Percentiles rank a stretch among this genome's conserved stretches.
Conservation (phyloP, 192 early-diverging fungal species). For the Allomyces macrogynus region DNA sequence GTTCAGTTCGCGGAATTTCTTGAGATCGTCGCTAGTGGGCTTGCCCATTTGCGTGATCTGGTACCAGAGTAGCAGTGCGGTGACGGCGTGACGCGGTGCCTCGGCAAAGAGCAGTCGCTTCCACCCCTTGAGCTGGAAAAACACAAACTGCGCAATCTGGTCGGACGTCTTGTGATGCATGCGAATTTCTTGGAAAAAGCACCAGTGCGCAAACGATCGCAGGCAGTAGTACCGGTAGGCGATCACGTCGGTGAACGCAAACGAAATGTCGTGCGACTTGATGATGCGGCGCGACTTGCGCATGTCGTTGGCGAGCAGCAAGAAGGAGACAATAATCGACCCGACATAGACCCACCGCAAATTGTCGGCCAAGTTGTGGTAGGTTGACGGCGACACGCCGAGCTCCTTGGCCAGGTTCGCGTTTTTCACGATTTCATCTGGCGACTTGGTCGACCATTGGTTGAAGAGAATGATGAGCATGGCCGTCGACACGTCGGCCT, state of each 20-base stretch:
- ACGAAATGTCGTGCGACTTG: constrained; percentile 45
- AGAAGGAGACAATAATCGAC: constrained; percentile 45
- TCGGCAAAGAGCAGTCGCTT: constrained; percentile 67
- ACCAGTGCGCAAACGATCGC: constrained; percentile 55
- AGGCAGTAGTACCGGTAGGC: constrained; percentile 56
- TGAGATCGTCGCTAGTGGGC: constrained; percentile 5
- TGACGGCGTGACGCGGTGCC: constrained; percentile 58
- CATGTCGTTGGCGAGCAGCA: constrained; percentile 45
- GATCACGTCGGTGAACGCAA: constrained; percentile 48
- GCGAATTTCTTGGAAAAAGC: constrained; percentile 55
- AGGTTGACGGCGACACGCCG: constrained; percentile 12
- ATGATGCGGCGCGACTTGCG: constrained; percentile 45
- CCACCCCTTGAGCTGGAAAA: constrained; percentile 67
- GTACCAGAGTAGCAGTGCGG: too few relatives aligned
- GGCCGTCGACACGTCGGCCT: constrained; percentile 58
- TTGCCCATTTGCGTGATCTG: constrained; percentile 10
- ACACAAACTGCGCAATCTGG: constrained; percentile 57
- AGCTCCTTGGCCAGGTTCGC: neutral
- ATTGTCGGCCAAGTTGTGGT: constrained; percentile 17
- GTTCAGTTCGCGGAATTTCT: constrained; percentile 11
- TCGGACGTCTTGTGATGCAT: constrained; percentile 39
- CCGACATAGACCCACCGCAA: constrained; percentile 32
- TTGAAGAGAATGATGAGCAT: constrained; percentile 30
- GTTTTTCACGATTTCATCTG: constrained; percentile 7
- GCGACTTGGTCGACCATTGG: constrained; percentile 4